Evolutionary conservation across 768 basidiomycete genomes (phyloP), one percentile per base, ranked within the genome.

Genomic region (Collybia sp.): DNA sequence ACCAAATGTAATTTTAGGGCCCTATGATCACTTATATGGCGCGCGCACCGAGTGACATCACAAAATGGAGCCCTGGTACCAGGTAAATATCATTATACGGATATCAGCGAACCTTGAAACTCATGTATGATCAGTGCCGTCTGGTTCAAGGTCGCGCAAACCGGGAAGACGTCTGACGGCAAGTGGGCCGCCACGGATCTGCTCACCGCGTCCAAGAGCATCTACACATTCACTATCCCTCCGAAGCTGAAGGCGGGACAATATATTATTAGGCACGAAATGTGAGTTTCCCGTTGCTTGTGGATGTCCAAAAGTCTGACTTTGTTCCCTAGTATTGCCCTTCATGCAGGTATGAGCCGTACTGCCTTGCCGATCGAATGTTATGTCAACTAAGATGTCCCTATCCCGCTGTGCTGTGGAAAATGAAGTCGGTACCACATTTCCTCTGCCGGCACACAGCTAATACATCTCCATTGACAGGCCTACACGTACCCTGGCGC

Each of bases 91-190:
- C 3, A 13, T n/a, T 15, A 17, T 39, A 18, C 12, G 4, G 12
- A 18, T 33, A 11, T 32, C 32, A 32, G 13, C 45, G 9, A n/a
- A 16, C 6, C 25, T 32, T 36, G 38, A 18, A 16, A 39, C 15
- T n/a, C 15, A 20, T 17, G 12, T 10, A 36, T 32, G 12, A 25
- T 15, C 13, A 74, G 72, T 17, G 69, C 69, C 12, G 73, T 76
- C 4, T 76, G 75, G 76, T 76, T 75, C 69, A 76, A 77, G 54
- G 67, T 76, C 12, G 65, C 65, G n/a, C 56, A 77, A 46, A 38
- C 60, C 20, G 76, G 76, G n/a, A 74, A 73, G 54, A 65, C 62
- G 9, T 49, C 66, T 2, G 66, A 65, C 42, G 75, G 73, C 6
- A 62, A 64, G 39, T 75, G 73, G 75, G 73, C 72, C 2, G 63